These are phyloP conservation scores for Colletotrichum aenigma DNA, from an alignment of 2,329 filamentous ascomycete genomes.

Conservation along the genomic window DNA sequence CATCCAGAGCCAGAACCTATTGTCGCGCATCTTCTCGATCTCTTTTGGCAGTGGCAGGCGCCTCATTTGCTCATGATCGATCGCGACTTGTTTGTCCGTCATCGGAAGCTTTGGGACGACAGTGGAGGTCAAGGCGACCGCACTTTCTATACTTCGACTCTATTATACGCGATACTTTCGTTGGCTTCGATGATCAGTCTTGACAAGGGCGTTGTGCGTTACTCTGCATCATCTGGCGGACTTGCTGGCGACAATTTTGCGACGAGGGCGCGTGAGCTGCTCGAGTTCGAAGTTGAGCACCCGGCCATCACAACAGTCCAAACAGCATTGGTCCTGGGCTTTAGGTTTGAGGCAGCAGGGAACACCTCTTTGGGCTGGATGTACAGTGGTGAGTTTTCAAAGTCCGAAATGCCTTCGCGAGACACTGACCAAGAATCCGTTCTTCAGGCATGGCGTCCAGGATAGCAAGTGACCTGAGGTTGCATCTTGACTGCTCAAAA, in stretches of 20 bases:
- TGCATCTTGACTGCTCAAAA: conserved; percentile 5
- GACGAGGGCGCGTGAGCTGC: neutral
- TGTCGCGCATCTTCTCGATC: conserved; percentile 2
- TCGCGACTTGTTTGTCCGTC: neutral
- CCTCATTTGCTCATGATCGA: conserved; percentile 1
- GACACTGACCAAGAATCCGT: neutral
- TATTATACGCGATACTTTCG: conserved; percentile 4
- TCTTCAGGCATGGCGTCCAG: conserved; percentile 1
- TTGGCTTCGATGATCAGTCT: conserved; percentile 13
- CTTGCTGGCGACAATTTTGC: conserved; percentile 1
- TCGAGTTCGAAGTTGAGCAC: neutral
- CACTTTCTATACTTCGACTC: neutral
- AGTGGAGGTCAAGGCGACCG: neutral
- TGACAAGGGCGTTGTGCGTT: conserved; percentile 5
- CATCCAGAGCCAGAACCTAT: conserved; percentile 15
- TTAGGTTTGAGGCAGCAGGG: neutral
- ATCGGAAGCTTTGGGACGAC: conserved; percentile 2
- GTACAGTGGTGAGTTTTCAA: neutral
- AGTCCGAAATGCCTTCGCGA: neutral
- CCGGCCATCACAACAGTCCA: conserved; percentile 2
- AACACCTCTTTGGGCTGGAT: neutral
- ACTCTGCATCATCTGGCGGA: neutral
- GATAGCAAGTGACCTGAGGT: neutral
- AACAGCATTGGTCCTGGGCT: neutral
- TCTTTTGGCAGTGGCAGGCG: conserved; percentile 14